phyloP scores from a whole-genome alignment of 108 stramenopile species.

The Discostella pseudostelligera region DNA sequence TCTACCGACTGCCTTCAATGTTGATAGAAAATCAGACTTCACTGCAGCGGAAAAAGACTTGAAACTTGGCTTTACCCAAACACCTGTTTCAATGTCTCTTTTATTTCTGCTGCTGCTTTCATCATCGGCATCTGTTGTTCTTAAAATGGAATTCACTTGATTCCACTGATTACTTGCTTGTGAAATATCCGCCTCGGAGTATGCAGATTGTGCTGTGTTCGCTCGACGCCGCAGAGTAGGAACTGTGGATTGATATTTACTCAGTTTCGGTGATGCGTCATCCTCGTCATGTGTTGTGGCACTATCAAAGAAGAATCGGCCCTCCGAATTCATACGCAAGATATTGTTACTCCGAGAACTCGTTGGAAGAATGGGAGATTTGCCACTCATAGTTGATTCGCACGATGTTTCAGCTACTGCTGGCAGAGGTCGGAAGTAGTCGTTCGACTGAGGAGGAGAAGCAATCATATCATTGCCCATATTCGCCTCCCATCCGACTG shows the following conservation, averaged over 20 bases:
- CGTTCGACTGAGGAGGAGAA: not conserved
- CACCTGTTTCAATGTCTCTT: conserved; percentile 35
- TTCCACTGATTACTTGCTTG: conserved; percentile 41
- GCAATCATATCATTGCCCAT: not conserved
- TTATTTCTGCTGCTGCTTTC: conserved; percentile 13
- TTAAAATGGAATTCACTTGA: conserved; percentile 40
- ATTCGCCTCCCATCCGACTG: not conserved
- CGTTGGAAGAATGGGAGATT: not conserved
- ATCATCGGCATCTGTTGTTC: conserved; percentile 19
- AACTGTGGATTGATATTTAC: conserved; percentile 1
- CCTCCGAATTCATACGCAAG: conserved; percentile 45
- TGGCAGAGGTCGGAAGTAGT: not conserved
- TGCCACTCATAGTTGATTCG: no score
- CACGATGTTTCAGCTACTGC: no score
- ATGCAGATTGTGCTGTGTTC: conserved; percentile 28
- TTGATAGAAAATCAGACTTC: conserved; percentile 17
- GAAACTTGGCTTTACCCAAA: conserved; percentile 40
- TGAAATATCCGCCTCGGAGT: conserved; percentile 20
- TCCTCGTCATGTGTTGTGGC: conserved; percentile 1
- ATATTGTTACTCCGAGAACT: not conserved
- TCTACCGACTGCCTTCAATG: conserved; percentile 26
- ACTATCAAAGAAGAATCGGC: conserved; percentile 35
- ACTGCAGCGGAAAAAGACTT: conserved; percentile 10
- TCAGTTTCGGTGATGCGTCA: conserved; percentile 15
- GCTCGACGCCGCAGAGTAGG: conserved; percentile 41